phyloP scores from a whole-genome alignment of 2,329 filamentous ascomycete species.

The Endocalyx cinctus region DNA sequence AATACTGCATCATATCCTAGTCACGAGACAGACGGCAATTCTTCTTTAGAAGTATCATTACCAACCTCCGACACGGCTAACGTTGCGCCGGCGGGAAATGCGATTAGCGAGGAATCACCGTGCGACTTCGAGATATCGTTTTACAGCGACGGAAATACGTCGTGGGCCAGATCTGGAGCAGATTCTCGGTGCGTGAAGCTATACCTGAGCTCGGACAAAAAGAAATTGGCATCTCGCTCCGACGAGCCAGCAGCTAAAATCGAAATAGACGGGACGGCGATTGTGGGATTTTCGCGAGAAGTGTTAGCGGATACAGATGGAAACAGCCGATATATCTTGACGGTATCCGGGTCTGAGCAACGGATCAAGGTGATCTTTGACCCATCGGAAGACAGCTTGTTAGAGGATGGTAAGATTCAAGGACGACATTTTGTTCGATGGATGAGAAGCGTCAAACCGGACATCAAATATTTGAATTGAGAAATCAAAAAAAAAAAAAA shows the following conservation, averaged over 20 bases:
- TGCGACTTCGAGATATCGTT: conserved; percentile 18
- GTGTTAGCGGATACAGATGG: background rate
- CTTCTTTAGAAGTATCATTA: too few relatives aligned
- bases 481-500: too few relatives aligned
- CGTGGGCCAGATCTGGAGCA: conserved; percentile 12
- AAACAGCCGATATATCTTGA: background rate
- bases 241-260: too few relatives aligned
- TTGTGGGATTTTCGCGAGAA: background rate
- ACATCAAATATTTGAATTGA: conserved; percentile 11
- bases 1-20: too few relatives aligned
- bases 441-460: conserved; percentile 14
- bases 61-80: too few relatives aligned
- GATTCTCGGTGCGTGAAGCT: conserved; percentile 12
- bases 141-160: conserved; percentile 11
- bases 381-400: conserved; percentile 12
- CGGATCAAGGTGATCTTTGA: conserved; percentile 16
- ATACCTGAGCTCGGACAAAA: conserved; percentile 12
- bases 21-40: too few relatives aligned
- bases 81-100: too few relatives aligned
- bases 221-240: too few relatives aligned
- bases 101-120: too few relatives aligned
- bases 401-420: conserved; percentile 17
- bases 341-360: background rate
- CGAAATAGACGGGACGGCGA: background rate
- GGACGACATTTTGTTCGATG: conserved; percentile 17